Evolutionary conservation across 2,329 filamentous ascomycete genomes (phyloP).

Genomic region (Penicillium sp.): DNA sequence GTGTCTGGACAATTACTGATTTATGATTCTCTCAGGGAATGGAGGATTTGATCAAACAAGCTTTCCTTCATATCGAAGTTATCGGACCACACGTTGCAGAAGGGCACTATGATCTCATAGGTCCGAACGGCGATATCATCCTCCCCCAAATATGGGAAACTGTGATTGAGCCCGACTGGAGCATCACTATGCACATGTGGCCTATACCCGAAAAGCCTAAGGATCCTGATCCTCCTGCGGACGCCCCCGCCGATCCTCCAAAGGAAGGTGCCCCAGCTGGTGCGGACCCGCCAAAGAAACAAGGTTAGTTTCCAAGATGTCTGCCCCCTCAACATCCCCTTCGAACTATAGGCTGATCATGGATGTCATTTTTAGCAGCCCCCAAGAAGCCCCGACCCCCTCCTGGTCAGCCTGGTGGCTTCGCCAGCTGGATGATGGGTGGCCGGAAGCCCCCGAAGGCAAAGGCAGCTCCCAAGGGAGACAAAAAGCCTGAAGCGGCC

Average conservation of each 20-base stretch:
- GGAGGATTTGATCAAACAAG: conserved; percentile 84
- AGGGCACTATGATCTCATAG: conserved; percentile 79
- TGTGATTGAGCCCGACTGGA: conserved; percentile 77
- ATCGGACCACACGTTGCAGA: conserved; percentile 76
- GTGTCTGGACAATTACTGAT: too few relatives aligned
- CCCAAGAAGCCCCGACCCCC: conserved; percentile 36
- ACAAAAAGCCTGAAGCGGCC: conserved; percentile 49
- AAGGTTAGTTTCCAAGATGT: conserved; percentile 35
- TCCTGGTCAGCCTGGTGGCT: conserved; percentile 36
- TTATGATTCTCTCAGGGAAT: too few relatives aligned
- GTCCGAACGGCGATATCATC: conserved; percentile 80
- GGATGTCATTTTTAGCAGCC: conserved; percentile 21
- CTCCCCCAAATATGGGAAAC: conserved; percentile 81
- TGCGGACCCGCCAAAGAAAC: conserved; percentile 38
- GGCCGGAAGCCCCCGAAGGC: conserved; percentile 30
- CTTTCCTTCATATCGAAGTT: conserved; percentile 76
- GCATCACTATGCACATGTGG: conserved; percentile 71
- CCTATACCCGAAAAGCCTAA: conserved; percentile 60
- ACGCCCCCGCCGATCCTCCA: conserved; percentile 25
- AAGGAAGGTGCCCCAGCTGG: conserved; percentile 24
- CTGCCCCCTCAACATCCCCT: too few relatives aligned
- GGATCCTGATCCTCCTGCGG: conserved; percentile 39
- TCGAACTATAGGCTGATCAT: too few relatives aligned
- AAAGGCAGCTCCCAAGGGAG: conserved; percentile 49
- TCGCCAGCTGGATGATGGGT: conserved; percentile 52